Percentiles rank a stretch among this genome's conserved stretches.
Conservation (phyloP, 306 rosid genomes). For the Sicyos edulis region DNA sequence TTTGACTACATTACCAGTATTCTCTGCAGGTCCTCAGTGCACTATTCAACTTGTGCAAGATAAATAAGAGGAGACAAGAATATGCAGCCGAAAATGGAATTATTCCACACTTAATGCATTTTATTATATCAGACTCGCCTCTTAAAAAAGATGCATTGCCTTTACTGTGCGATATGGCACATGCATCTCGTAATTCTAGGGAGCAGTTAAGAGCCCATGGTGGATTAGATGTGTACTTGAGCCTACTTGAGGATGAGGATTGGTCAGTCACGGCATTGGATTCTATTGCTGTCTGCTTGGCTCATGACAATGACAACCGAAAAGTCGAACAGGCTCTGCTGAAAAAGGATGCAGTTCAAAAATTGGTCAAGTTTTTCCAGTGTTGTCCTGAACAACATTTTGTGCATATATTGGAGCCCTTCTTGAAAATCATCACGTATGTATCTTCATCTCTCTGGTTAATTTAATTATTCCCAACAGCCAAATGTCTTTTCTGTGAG, state of each 20-base stretch:
- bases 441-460: constrained; percentile 13
- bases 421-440: constrained; percentile 96
- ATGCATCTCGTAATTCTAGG: constrained; percentile 97
- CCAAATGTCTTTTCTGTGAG: neutral
- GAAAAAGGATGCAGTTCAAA: constrained; percentile 91
- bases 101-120: constrained; percentile 93
- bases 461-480: neutral
- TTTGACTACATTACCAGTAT: constrained; percentile 18
- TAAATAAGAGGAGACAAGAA: constrained; percentile 98
- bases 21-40: constrained; percentile 76
- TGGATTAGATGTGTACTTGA: constrained; percentile 92
- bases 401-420: constrained; percentile 93
- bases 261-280: constrained; percentile 98
- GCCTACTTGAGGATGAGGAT: constrained; percentile 86
- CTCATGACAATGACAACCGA: constrained; percentile 88
- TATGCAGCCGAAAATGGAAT: constrained; percentile 99
- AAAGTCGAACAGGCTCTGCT: constrained; percentile 93
- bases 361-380: constrained; percentile 94
- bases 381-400: constrained; percentile 93
- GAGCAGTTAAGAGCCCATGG: constrained; percentile 99
- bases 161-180: constrained; percentile 96
- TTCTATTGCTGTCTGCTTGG: constrained; percentile 93
- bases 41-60: constrained; percentile 90
- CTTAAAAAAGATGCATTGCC: constrained; percentile 86
- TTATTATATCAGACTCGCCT: constrained; percentile 84